phyloP scores from a whole-genome alignment of 305 asterid species.

The Fraxinus paxiana region DNA sequence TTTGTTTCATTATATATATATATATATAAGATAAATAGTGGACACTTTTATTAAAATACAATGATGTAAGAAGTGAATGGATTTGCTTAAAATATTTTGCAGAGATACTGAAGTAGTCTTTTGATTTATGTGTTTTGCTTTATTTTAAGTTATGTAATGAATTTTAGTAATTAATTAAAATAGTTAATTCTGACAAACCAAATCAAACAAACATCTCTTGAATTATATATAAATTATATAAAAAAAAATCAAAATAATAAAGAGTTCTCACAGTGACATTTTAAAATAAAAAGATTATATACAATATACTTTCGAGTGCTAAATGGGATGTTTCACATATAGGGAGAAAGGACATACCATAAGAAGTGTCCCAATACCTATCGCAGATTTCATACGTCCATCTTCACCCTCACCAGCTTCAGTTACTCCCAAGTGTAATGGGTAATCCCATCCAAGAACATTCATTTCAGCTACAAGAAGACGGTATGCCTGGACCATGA shows the following conservation, averaged over 20 bases:
- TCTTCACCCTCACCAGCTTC: conserved; percentile 99
- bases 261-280: background rate
- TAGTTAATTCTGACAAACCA: background rate
- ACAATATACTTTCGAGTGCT: background rate
- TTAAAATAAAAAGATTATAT: background rate
- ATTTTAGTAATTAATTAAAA: too few relatives aligned
- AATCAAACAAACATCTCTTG: too few relatives aligned
- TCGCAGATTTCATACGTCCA: conserved; percentile 99
- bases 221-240: too few relatives aligned
- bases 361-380: conserved; percentile 90
- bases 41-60: too few relatives aligned
- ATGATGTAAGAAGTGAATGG: too few relatives aligned
- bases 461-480: conserved; percentile 99
- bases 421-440: conserved; percentile 94
- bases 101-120: background rate
- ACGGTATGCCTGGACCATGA: conserved; percentile 98
- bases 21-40: too few relatives aligned
- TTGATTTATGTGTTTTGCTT: background rate
- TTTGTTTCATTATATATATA: too few relatives aligned
- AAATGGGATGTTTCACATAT: background rate
- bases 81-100: background rate
- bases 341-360: conserved; percentile 39
- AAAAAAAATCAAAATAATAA: too few relatives aligned
- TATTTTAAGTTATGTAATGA: background rate
- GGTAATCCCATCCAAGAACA: conserved; percentile 98